phyloP scores from a whole-genome alignment of 2,329 filamentous ascomycete genomes.

The Talaromyces sp. region DNA sequence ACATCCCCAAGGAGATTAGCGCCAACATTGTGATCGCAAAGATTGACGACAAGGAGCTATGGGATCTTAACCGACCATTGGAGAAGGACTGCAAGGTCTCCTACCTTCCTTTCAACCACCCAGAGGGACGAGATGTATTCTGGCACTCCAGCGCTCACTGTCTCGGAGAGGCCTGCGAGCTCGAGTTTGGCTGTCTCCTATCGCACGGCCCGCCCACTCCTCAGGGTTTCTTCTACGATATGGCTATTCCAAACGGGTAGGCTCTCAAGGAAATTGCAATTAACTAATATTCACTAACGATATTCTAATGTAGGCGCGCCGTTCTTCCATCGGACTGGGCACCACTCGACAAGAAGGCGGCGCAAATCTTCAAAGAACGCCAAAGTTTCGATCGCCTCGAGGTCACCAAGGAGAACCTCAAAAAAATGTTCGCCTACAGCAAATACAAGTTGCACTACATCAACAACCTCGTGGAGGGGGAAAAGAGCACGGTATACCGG shows the following conservation, averaged over 20 bases:
- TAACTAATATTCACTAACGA: not conserved
- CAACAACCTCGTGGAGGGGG: conserved; percentile 86
- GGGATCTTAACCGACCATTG: conserved; percentile 87
- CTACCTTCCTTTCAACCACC: conserved; percentile 74
- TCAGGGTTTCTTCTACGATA: conserved; percentile 96
- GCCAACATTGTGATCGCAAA: conserved; percentile 77
- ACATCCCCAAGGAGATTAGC: conserved; percentile 84
- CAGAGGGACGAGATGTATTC: conserved; percentile 84
- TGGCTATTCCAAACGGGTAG: conserved; percentile 70
- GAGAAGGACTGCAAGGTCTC: conserved; percentile 84
- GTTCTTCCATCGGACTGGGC: conserved; percentile 78
- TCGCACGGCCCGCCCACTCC: conserved; percentile 91
- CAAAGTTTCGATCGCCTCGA: conserved; percentile 88
- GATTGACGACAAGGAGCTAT: conserved; percentile 74
- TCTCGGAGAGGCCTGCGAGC: conserved; percentile 89
- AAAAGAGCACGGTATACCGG: conserved; percentile 88
- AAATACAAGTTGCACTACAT: conserved; percentile 99
- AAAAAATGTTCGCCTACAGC: conserved; percentile 97
- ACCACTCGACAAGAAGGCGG: conserved; percentile 73
- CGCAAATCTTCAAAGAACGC: conserved; percentile 90
- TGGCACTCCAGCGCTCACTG: conserved; percentile 97
- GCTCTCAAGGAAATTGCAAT: conserved; percentile 12
- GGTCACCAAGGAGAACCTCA: conserved; percentile 82
- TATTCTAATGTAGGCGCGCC: conserved; percentile 45
- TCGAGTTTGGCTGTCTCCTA: conserved; percentile 83